Base-by-base conservation (phyloP, 768 basidiomycete genomes). In the Boletus reticuloceps region DNA sequence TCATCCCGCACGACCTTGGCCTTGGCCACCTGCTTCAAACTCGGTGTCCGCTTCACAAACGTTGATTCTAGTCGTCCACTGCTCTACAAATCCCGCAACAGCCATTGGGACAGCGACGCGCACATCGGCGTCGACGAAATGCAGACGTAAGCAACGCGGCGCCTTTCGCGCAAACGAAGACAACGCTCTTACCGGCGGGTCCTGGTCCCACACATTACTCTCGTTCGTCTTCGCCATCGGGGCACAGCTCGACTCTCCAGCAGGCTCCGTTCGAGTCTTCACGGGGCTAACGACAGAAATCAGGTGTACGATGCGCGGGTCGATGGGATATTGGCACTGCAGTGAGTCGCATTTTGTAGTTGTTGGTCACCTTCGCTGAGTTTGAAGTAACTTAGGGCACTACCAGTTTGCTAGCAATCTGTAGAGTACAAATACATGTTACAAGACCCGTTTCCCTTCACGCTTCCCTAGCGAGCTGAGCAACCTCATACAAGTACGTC, bases 1-100 rank as follows among this genome's bases (percentile, higher is more conserved):
- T 83, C 82, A 57, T 85, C 82, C 16, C 68, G 70, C 20, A 77
- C 71, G 29, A 29, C 47, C 43, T 29, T 50, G 25, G 17, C 29
- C 47, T 53, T 60, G 25, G 22, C 12, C 3, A 10, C 29, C 44
- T 34, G 38, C 39, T 51, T 59, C 48, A 40, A 16, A 6, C 25
- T 56, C 32, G 51, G 13, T 7, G 56, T 41, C 49, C 32, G 42
- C 39, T 27, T 53, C 48, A 41, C 37, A 29, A 55, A 32, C 40
- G 42, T 39, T 34, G 54, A 45, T 8, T 47, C 53, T 20, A 41
- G 11, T 11, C 48, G 54, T 37, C 46, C 55, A 42, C 44, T 40
- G 22, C 11, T 47, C 62, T 64, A 43, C 37, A 36, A 39, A 27
- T 31, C 22, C 50, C 47, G 2, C 31, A 58, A 9, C 14, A 10